Evolutionary conservation across 805 yeast genomes (phyloP), one percentile per base, ranked within the genome.

Genomic region (Osmozyma mogii): DNA sequence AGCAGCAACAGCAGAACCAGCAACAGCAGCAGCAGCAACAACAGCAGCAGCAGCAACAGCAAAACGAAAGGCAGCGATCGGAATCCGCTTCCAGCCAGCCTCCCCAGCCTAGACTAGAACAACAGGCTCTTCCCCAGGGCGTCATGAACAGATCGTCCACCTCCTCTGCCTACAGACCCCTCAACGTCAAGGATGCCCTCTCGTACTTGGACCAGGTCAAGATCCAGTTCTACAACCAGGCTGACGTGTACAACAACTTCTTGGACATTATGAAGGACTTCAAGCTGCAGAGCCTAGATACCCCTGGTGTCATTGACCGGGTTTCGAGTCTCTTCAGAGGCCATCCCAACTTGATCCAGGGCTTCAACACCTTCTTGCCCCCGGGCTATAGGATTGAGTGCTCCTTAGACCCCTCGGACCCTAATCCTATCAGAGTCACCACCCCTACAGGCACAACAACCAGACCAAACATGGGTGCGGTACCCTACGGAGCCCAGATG

Each of bases 221-320:
- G 57, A 72, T 80, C 28, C 96, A 88, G 54, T 92, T 92, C 58
- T 81, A 74, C 54, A 72, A 78, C 41, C 94, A 89, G 58, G 94
- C 97, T 0, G 96, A 88, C 47, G 95, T 92, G 24, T 92, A 92
- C 66, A 92, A 92, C 56, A 87, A 84, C 55, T 92, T 94, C 49
- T 68, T 92, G 49, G 99, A 92, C 52, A 89, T 92, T 41, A 92
- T 92, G 99, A 94, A 94, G 63, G 99, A 94, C 52, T 94, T 92
- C 65, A 94, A 94, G 64, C 80, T 94, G 31, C 96, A 89, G 61
- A 61, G 77, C 37, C 88, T 92, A 46, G 97, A 92, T 54, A 92
- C 99, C 0, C 98, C 97, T 0, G 99, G 97, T 20, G 99, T 92
- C 17, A 92, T 92, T 51, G 96, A 89, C 54, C 69, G 98, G 35